phyloP scores from a whole-genome alignment of 805 yeast genomes.

The Kodamaea nitidulidarum region DNA sequence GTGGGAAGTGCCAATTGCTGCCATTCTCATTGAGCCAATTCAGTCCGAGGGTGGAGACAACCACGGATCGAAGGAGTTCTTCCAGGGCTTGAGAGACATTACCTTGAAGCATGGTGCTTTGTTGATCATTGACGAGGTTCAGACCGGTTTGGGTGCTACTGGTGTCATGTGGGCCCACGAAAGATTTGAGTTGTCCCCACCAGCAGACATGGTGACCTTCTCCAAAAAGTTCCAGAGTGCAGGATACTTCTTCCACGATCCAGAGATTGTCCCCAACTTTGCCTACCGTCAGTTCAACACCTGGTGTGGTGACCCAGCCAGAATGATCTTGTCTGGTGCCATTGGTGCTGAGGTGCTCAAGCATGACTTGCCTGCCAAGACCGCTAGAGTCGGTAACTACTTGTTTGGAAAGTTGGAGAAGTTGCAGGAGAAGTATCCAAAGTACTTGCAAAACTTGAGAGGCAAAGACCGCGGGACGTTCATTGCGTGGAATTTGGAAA shows the following conservation, averaged over 20 bases:
- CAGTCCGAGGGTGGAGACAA: slow-evolving; percentile 92
- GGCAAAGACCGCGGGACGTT: slow-evolving; percentile 75
- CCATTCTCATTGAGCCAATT: slow-evolving; percentile 84
- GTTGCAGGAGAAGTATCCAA: slow-evolving; percentile 54
- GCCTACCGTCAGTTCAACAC: slow-evolving; percentile 92
- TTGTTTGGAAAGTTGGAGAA: slow-evolving; percentile 52
- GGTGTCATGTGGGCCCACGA: slow-evolving; percentile 88
- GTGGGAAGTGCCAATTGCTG: slow-evolving; percentile 80
- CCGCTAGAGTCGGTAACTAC: slow-evolving; percentile 63
- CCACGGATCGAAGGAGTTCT: slow-evolving; percentile 72
- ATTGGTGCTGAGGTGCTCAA: slow-evolving; percentile 62
- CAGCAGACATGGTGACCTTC: slow-evolving; percentile 83
- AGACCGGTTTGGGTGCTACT: slow-evolving; percentile 87
- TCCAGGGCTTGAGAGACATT: slow-evolving; percentile 78
- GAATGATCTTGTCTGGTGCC: slow-evolving; percentile 70
- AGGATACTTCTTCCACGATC: slow-evolving; percentile 77
- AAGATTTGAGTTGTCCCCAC: slow-evolving; percentile 68
- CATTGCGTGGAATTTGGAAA: slow-evolving; percentile 72
- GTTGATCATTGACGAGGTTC: slow-evolving; percentile 81
- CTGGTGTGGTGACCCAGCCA: slow-evolving; percentile 91
- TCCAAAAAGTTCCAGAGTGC: slow-evolving; percentile 89
- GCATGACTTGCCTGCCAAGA: slow-evolving; percentile 53
- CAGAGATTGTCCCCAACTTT: slow-evolving; percentile 64
- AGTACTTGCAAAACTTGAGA: slow-evolving; percentile 52
- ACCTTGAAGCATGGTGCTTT: slow-evolving; percentile 67